Evolutionary conservation across 1,284 basidiomycete species (phyloP).

Genomic region (Naganishia sp.): DNA sequence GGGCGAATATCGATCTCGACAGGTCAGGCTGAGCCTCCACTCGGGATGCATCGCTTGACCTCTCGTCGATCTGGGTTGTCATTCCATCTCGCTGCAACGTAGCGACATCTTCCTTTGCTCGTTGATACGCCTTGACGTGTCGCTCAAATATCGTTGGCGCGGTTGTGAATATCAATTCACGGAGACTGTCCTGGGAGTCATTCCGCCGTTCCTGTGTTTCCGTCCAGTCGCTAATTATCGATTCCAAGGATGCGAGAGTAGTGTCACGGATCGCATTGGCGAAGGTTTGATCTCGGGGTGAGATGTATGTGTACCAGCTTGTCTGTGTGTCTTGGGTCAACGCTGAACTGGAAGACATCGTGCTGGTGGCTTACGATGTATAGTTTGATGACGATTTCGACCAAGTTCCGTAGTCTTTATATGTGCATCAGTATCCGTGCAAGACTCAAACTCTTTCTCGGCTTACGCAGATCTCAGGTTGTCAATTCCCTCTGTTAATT

Average conservation of each 20-base stretch:
- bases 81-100: neutral
- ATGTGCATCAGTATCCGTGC: neutral
- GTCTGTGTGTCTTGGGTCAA: constrained; percentile 1
- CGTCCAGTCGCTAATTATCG: constrained; percentile 18
- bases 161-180: constrained; percentile 40
- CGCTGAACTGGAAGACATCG: neutral
- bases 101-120: constrained; percentile 12
- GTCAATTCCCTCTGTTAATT: neutral
- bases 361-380: constrained; percentile 6
- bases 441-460: neutral
- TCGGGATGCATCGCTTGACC: neutral
- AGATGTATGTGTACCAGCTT: constrained; percentile 46
- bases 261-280: constrained; percentile 35
- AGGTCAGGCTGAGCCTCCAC: no score
- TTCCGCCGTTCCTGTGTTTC: neutral
- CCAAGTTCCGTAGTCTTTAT: neutral
- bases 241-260: constrained; percentile 38
- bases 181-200: neutral
- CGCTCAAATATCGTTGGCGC: constrained; percentile 38
- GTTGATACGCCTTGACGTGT: constrained; percentile 38
- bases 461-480: constrained; percentile 1
- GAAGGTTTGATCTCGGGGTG: constrained; percentile 43
- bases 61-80: neutral
- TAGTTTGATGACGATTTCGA: constrained; percentile 22
- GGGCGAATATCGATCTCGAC: neutral